Percentiles rank a stretch among this genome's conserved stretches.
Evolutionary conservation across 495 filamentous ascomycete species (phyloP).

Genomic region (Penicillium cataractarum): DNA sequence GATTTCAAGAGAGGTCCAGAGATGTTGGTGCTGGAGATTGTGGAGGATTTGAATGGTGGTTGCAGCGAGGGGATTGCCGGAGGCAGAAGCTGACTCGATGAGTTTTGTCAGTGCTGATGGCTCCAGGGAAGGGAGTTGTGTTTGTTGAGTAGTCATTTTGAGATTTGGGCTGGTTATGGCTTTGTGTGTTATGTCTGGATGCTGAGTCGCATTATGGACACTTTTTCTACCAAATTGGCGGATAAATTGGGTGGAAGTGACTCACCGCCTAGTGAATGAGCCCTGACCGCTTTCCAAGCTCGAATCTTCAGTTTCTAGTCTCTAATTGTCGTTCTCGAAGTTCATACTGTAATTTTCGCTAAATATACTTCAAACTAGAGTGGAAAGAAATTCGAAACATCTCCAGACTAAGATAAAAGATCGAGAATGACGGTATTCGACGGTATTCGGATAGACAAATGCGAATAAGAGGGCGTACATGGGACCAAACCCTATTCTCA

Average conservation of each 20-base stretch:
- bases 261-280: slow-evolving; percentile 24
- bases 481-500: no score
- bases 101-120: slow-evolving; percentile 41
- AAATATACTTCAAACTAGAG: no score
- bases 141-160: slow-evolving; percentile 21
- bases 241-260: neutral
- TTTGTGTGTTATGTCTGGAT: neutral
- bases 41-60: slow-evolving; percentile 73
- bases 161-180: neutral
- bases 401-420: no score
- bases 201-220: neutral
- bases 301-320: neutral
- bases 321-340: no score
- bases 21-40: slow-evolving; percentile 84
- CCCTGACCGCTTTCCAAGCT: slow-evolving; percentile 22
- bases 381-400: no score
- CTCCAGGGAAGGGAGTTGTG: slow-evolving; percentile 13
- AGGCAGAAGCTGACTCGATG: slow-evolving; percentile 32
- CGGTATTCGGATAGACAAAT: no score
- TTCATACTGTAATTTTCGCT: no score
- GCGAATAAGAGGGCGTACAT: no score
- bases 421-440: no score
- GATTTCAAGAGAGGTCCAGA: slow-evolving; percentile 73
- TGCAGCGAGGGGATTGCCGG: slow-evolving; percentile 38
- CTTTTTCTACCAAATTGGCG: slow-evolving; percentile 5